Conservation (phyloP, 106 monocot species). For the Triglochin maritima region DNA sequence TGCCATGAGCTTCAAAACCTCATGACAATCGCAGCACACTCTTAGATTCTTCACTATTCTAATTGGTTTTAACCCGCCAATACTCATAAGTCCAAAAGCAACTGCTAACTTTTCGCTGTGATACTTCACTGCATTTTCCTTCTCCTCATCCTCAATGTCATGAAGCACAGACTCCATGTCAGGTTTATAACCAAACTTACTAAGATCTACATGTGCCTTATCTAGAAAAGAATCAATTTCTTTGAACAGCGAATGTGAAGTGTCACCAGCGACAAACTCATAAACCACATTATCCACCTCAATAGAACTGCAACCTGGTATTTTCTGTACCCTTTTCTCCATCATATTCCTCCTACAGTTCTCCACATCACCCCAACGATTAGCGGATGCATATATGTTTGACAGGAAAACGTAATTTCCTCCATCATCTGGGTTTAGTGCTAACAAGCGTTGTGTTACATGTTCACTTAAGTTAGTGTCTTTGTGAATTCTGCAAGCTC, state of each 20-base stretch:
- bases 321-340: conserved; percentile 30
- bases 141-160: conserved; percentile 44
- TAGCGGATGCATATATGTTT: conserved; percentile 29
- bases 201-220: conserved; percentile 27
- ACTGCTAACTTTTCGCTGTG: conserved; percentile 45
- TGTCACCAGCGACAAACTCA: conserved; percentile 42
- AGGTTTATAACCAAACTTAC: conserved; percentile 31
- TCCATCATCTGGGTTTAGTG: conserved; percentile 35
- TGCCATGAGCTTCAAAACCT: conserved; percentile 26
- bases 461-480: conserved; percentile 21
- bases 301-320: conserved; percentile 39
- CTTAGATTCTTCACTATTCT: conserved; percentile 40
- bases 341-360: conserved; percentile 36
- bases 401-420: conserved; percentile 44
- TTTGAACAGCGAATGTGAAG: conserved; percentile 30
- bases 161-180: conserved; percentile 35
- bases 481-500: conserved; percentile 29
- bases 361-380: conserved; percentile 36
- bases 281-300: conserved; percentile 35
- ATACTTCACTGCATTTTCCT: conserved; percentile 31
- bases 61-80: conserved; percentile 12
- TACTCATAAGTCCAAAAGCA: conserved; percentile 26
- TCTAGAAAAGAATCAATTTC: conserved; percentile 23
- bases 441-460: conserved; percentile 18
- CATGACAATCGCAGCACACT: conserved; percentile 35